Conservation (phyloP, 1,284 basidiomycete genomes). For the Pseudozyma sp. region DNA sequence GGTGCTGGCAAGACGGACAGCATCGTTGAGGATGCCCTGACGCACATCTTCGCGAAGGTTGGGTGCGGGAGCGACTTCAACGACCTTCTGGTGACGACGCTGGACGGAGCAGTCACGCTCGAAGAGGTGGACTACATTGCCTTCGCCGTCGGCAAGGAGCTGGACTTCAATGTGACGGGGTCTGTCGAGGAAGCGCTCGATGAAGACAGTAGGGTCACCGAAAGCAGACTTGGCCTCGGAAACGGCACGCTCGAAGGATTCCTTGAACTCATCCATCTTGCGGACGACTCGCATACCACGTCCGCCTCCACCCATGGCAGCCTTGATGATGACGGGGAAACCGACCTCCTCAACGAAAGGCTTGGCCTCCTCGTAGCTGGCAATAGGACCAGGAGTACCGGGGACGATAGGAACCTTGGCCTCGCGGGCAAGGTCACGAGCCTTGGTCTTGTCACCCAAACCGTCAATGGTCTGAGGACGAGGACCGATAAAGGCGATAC, state of each 20-base stretch:
- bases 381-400: constrained; percentile 94
- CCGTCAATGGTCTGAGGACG: constrained; percentile 96
- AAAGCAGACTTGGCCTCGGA: constrained; percentile 96
- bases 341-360: constrained; percentile 92
- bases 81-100: constrained; percentile 99
- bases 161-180: constrained; percentile 99
- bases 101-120: constrained; percentile 99
- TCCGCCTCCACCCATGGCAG: constrained; percentile 97
- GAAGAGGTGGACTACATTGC: constrained; percentile 98
- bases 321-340: constrained; percentile 99
- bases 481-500: constrained; percentile 96
- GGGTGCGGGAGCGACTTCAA: constrained; percentile 96
- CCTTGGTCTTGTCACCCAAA: constrained; percentile 98
- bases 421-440: constrained; percentile 70
- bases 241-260: constrained; percentile 90
- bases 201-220: constrained; percentile 95
- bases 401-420: constrained; percentile 89
- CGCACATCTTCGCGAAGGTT: constrained; percentile 91
- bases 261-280: constrained; percentile 89
- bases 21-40: constrained; percentile 96
- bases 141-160: constrained; percentile 98
- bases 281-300: constrained; percentile 79
- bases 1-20: constrained; percentile 94
- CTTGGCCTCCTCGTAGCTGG: constrained; percentile 82
- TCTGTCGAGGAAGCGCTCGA: constrained; percentile 99